Conservation (phyloP, 768 basidiomycete species). For the Terana coerulea region DNA sequence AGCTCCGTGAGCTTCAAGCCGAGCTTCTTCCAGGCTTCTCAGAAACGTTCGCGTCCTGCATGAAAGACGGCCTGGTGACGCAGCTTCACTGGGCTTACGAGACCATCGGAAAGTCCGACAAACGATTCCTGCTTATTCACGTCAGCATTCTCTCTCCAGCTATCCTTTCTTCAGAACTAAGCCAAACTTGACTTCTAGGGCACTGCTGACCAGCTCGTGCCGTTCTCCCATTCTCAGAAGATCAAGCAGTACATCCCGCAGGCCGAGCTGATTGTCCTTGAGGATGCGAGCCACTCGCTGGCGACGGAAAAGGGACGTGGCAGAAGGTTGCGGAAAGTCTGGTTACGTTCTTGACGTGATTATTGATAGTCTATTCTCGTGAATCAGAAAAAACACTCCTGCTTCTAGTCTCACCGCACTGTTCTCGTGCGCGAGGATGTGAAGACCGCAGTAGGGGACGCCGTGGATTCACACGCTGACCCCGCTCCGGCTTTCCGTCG, state of each 20-base stretch:
- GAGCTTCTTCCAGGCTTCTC: slow-evolving; percentile 70
- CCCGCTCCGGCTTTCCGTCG: no score
- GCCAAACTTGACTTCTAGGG: slow-evolving; percentile 34
- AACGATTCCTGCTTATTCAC: slow-evolving; percentile 56
- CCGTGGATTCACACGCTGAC: no score
- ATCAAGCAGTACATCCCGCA: slow-evolving; percentile 46
- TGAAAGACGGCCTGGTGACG: slow-evolving; percentile 23
- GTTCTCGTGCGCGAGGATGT: no score
- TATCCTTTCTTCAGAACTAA: neutral
- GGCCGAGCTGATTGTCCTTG: slow-evolving; percentile 42
- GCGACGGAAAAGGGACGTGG: slow-evolving; percentile 16
- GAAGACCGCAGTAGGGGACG: no score
- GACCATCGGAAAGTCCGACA: slow-evolving; percentile 30
- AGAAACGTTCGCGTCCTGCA: slow-evolving; percentile 60
- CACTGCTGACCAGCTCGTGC: slow-evolving; percentile 54
- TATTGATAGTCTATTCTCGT: no score
- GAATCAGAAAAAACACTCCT: no score
- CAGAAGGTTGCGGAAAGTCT: slow-evolving; percentile 16
- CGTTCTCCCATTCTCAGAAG: slow-evolving; percentile 44
- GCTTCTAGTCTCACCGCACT: no score
- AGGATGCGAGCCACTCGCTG: slow-evolving; percentile 51
- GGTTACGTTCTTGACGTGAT: slow-evolving; percentile 16
- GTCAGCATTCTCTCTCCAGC: slow-evolving; percentile 27
- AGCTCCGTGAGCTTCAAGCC: slow-evolving; percentile 71
- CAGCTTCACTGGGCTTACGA: slow-evolving; percentile 23